Conservation (phyloP, 1,139 yeast species). For the Saccharomyces hybrid region DNA sequence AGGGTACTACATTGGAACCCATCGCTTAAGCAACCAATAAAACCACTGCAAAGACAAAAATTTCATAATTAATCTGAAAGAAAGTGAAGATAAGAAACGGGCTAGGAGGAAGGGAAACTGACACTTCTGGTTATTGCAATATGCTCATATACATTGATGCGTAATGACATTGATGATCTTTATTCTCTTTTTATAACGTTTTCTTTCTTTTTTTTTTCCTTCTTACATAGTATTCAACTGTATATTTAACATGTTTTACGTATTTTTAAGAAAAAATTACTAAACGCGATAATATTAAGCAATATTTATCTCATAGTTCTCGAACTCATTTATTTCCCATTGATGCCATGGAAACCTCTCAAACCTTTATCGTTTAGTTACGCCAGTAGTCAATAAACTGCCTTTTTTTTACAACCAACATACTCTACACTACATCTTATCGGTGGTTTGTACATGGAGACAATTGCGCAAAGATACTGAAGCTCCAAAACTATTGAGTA, state of each 20-base stretch:
- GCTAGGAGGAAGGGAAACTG: not conserved
- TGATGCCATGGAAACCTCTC: too few relatives aligned
- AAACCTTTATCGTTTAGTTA: too few relatives aligned
- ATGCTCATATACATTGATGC: not conserved
- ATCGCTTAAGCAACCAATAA: slow-evolving; percentile 30
- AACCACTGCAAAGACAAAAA: not conserved
- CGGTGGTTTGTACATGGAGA: too few relatives aligned
- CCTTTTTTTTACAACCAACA: too few relatives aligned
- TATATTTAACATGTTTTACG: slow-evolving; percentile 2
- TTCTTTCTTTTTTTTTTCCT: not conserved
- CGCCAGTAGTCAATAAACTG: too few relatives aligned
- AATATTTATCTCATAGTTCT: too few relatives aligned
- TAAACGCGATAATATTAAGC: slow-evolving; percentile 1
- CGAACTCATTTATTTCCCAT: too few relatives aligned
- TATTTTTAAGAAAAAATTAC: not conserved
- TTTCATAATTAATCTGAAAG: not conserved
- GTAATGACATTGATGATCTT: slow-evolving; percentile 2
- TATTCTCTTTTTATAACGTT: not conserved
- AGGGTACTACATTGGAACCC: slow-evolving; percentile 85
- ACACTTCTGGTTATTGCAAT: not conserved
- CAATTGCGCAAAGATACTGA: too few relatives aligned
- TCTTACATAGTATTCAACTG: not conserved
- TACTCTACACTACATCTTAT: too few relatives aligned
- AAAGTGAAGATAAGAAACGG: not conserved
- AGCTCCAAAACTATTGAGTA: too few relatives aligned